These are phyloP conservation scores for Eleusine coracana DNA, from an alignment of 176 grass and related monocot genomes.

Conservation along the genomic window DNA sequence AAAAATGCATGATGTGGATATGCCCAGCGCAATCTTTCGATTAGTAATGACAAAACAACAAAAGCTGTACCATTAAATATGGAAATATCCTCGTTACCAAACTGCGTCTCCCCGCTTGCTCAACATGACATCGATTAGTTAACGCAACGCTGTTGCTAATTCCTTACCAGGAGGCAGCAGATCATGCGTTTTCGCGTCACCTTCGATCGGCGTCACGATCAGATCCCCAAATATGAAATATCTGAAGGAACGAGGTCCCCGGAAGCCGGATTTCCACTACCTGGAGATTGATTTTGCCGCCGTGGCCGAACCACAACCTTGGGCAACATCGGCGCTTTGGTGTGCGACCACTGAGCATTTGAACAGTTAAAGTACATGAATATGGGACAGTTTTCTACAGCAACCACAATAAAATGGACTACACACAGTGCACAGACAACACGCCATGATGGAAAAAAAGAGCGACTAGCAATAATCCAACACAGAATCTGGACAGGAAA, in stretches of 20 bases:
- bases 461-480: neutral
- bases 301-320: slow-evolving; percentile 6
- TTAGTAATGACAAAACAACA: neutral
- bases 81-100: neutral
- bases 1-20: neutral
- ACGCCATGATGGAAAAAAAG: neutral
- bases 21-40: neutral
- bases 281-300: slow-evolving; percentile 7
- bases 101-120: neutral
- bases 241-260: neutral
- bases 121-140: neutral
- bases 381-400: slow-evolving; percentile 2
- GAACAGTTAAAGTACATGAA: neutral
- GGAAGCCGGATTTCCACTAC: neutral
- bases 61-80: neutral
- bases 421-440: neutral
- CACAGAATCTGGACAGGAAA: neutral
- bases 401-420: neutral
- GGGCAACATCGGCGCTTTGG: neutral
- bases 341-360: neutral
- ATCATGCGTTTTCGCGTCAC: neutral
- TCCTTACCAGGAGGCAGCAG: neutral
- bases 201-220: slow-evolving; percentile 17
- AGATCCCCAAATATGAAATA: neutral
- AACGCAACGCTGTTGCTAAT: neutral